Conservation (phyloP, 148 eudicot species). For the Beta vulgaris region DNA sequence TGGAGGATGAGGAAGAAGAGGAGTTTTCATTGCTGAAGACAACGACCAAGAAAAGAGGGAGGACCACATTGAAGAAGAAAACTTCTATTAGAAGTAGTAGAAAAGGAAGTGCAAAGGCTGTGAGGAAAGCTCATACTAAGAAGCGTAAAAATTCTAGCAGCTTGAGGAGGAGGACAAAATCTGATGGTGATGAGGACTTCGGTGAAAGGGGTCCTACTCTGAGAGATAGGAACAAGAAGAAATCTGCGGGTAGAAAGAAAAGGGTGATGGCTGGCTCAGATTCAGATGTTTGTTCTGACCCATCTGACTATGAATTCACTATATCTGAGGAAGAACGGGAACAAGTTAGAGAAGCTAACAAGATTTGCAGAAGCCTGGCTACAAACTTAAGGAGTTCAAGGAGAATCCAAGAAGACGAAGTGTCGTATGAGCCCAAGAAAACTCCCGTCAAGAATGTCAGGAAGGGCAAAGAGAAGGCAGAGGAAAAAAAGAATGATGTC, state of each 20-base stretch:
- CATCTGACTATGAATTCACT: conserved; percentile 71
- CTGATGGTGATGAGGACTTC: conserved; percentile 32
- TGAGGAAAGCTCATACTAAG: conserved; percentile 37
- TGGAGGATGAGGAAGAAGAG: conserved; percentile 47
- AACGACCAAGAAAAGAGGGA: conserved; percentile 38
- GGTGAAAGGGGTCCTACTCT: conserved; percentile 22
- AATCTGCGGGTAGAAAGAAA: conserved; percentile 41
- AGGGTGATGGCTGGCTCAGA: conserved; percentile 45
- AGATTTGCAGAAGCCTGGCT: conserved; percentile 44
- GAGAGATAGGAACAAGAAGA: conserved; percentile 38
- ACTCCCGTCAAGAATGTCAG: conserved; percentile 45
- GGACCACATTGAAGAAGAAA: conserved; percentile 35
- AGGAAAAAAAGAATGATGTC: conserved; percentile 45
- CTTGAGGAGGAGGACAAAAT: conserved; percentile 29
- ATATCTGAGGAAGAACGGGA: conserved; percentile 98
- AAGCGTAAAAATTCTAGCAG: conserved; percentile 31
- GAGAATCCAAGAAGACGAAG: conserved; percentile 40
- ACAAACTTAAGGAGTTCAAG: conserved; percentile 55
- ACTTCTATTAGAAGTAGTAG: conserved; percentile 23
- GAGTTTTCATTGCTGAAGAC: conserved; percentile 25
- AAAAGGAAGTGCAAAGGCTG: conserved; percentile 35
- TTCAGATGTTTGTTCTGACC: conserved; percentile 62
- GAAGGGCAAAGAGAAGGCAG: conserved; percentile 86
- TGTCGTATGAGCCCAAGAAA: conserved; percentile 37
- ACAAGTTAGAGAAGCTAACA: conserved; percentile 70